phyloP scores from a whole-genome alignment of 805 yeast species.

The Hanseniaspora valbyensis region DNA sequence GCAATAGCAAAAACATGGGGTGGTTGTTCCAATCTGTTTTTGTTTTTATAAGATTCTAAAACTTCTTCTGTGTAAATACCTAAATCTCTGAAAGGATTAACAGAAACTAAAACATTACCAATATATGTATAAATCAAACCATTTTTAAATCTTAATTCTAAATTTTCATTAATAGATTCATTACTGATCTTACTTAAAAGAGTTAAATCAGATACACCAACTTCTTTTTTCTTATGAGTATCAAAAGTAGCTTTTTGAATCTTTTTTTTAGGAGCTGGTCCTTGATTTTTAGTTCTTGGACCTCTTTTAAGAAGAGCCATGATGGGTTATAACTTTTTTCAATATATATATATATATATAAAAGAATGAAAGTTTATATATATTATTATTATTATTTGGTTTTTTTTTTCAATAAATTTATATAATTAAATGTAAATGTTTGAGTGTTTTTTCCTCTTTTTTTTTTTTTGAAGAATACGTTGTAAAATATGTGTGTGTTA shows the following conservation, averaged over 20 bases:
- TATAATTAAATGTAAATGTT: no score
- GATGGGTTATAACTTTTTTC: background rate
- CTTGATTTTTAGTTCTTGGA: conserved; percentile 44
- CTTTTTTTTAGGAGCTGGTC: conserved; percentile 44
- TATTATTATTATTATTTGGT: no score
- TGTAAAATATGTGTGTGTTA: no score
- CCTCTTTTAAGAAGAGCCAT: conserved; percentile 78
- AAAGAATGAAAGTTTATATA: no score
- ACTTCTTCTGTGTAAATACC: conserved; percentile 85
- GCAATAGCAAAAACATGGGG: conserved; percentile 99
- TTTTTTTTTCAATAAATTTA: no score
- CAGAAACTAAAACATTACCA: conserved; percentile 89
- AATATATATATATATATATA: no score
- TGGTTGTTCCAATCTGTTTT: conserved; percentile 89
- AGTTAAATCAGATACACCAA: conserved; percentile 95
- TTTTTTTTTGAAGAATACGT: no score
- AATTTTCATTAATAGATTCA: conserved; percentile 82
- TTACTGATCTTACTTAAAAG: conserved; percentile 78
- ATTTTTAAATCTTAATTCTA: conserved; percentile 78
- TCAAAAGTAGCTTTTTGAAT: conserved; percentile 88
- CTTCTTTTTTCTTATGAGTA: conserved; percentile 78
- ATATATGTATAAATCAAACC: conserved; percentile 86
- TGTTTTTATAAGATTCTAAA: conserved; percentile 69
- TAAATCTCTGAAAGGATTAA: conserved; percentile 90
- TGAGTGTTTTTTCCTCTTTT: no score